A percentile compares a stretch with the other conserved stretches of the same genome.
Evolutionary conservation across 2,329 filamentous ascomycete species (phyloP).

Genomic region (Ilyonectria sp.): DNA sequence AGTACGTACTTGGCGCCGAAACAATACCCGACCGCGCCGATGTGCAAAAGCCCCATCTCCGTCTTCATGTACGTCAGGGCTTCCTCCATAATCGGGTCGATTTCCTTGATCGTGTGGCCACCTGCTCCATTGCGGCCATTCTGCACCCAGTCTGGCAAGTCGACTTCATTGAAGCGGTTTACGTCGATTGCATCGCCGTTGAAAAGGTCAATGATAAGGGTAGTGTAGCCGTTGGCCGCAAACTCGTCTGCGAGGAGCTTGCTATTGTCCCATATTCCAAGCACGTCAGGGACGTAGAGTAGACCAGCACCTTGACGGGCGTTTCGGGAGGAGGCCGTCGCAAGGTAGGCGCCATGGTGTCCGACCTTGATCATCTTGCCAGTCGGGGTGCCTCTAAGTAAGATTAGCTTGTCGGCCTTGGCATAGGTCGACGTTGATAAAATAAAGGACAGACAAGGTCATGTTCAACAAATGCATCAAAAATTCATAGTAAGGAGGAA

Average conservation of each 20-base stretch:
- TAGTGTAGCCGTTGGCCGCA: slow-evolving; percentile 52
- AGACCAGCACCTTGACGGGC: slow-evolving; percentile 53
- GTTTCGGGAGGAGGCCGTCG: neutral
- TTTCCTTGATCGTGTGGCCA: slow-evolving; percentile 50
- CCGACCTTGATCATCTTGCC: slow-evolving; percentile 19
- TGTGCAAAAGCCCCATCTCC: slow-evolving; percentile 66
- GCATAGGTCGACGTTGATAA: accelerated
- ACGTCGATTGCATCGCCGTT: slow-evolving; percentile 59
- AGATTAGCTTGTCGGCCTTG: neutral
- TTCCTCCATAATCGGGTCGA: slow-evolving; percentile 50
- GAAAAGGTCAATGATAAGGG: slow-evolving; percentile 52
- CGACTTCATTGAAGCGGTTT: slow-evolving; percentile 53
- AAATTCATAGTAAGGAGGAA: too few species aligned
- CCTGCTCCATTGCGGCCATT: slow-evolving; percentile 62
- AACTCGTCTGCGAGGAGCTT: slow-evolving; percentile 57
- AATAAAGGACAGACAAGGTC: too few species aligned
- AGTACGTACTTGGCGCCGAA: slow-evolving; percentile 78
- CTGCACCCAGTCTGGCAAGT: slow-evolving; percentile 50
- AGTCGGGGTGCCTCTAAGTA: neutral
- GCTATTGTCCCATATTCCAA: slow-evolving; percentile 64
- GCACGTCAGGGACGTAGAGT: slow-evolving; percentile 63
- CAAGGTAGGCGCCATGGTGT: slow-evolving; percentile 15
- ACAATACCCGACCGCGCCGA: slow-evolving; percentile 81
- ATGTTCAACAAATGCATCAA: too few species aligned
- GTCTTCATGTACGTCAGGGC: slow-evolving; percentile 69